Percentiles rank a stretch among this genome's conserved stretches.
Conservation (phyloP, 2,329 filamentous ascomycete genomes). For the Tolypocladium capitatum region DNA sequence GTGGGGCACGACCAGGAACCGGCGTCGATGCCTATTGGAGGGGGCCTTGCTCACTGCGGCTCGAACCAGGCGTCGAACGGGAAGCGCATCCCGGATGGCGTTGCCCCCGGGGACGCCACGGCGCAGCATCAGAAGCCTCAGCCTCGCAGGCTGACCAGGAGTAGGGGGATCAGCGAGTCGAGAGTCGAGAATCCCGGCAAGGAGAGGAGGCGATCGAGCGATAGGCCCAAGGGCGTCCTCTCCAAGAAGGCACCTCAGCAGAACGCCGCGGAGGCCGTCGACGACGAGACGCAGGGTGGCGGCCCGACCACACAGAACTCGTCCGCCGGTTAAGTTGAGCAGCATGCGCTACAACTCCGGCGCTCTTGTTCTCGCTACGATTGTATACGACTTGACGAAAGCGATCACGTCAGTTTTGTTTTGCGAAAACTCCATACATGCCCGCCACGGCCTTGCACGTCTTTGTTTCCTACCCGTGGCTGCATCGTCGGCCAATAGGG, state of each 20-base stretch:
- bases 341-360: background rate
- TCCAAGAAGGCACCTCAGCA: constrained; percentile 18
- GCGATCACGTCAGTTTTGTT: background rate
- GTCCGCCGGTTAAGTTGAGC: background rate
- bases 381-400: constrained; percentile 1
- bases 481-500: background rate
- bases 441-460: background rate
- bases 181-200: constrained; percentile 15
- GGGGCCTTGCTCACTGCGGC: background rate
- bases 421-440: background rate
- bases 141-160: constrained; percentile 29
- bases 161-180: constrained; percentile 22
- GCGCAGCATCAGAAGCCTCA: constrained; percentile 19
- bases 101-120: constrained; percentile 10
- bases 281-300: background rate
- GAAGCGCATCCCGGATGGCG: constrained; percentile 16
- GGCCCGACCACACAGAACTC: background rate
- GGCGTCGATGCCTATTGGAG: background rate
- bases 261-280: background rate
- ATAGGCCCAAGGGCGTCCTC: constrained; percentile 18
- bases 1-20: constrained; percentile 1
- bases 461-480: too few species aligned
- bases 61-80: constrained; percentile 18
- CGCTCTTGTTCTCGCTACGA: background rate
- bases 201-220: constrained; percentile 1